These are phyloP conservation scores for Cardamine occulta DNA, from an alignment of 345 rosid genomes.

Conservation along the genomic window DNA sequence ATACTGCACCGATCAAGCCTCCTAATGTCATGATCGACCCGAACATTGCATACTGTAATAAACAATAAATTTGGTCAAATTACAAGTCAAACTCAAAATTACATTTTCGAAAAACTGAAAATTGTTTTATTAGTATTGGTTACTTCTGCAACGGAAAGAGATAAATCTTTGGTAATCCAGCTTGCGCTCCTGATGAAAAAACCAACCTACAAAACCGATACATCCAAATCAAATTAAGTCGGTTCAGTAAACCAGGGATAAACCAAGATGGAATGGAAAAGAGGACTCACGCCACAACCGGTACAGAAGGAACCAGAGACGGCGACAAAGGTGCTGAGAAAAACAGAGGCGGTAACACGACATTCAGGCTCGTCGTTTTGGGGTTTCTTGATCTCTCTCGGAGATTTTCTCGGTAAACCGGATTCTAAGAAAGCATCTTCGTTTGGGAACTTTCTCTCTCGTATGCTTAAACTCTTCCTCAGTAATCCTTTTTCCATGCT, in stretches of 20 bases:
- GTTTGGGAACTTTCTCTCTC: conserved; percentile 34
- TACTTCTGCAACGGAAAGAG: conserved; percentile 47
- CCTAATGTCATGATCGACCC: conserved; percentile 49
- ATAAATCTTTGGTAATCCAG: conserved; percentile 49
- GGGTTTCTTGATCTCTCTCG: conserved; percentile 32
- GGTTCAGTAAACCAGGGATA: not conserved
- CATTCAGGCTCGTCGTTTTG: conserved; percentile 42
- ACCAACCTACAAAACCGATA: conserved; percentile 44
- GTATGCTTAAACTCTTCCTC: conserved; percentile 42
- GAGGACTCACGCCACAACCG: conserved; percentile 52
- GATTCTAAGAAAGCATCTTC: conserved; percentile 38
- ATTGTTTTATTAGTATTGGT: not conserved
- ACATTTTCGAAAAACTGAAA: not conserved
- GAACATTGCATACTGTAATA: conserved; percentile 41
- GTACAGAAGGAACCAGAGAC: conserved; percentile 50
- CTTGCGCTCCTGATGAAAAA: conserved; percentile 53
- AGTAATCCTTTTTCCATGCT: conserved; percentile 44
- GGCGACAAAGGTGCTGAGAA: conserved; percentile 56
- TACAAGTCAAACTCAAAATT: not conserved
- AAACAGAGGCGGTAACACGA: conserved; percentile 41
- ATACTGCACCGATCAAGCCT: conserved; percentile 48
- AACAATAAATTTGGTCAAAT: not conserved
- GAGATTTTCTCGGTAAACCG: conserved; percentile 31
- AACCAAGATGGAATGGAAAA: not conserved
- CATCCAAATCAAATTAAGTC: not conserved